These are phyloP conservation scores for Trichoderma hamatum DNA, from an alignment of 2,329 filamentous ascomycete species.

Conservation along the genomic window DNA sequence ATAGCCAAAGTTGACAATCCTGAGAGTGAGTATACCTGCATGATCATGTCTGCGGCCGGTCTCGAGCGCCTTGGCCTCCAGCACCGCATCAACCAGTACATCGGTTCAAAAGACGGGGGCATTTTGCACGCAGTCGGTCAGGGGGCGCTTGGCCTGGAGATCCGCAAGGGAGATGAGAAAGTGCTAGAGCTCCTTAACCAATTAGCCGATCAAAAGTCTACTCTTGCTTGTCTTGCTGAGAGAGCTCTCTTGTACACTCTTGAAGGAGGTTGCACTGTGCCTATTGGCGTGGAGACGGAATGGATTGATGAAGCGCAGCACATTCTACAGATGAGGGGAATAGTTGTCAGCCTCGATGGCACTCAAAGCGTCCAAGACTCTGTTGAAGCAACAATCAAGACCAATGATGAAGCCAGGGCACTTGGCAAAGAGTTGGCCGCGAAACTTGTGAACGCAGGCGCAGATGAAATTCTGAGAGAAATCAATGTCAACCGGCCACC, in stretches of 20 bases:
- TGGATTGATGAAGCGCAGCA: background rate
- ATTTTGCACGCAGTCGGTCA: conserved; percentile 21
- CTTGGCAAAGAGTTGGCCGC: conserved; percentile 18
- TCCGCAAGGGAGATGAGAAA: conserved; percentile 12
- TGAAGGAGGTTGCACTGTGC: conserved; percentile 12
- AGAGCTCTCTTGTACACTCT: conserved; percentile 15
- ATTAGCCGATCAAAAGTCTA: conserved; percentile 11
- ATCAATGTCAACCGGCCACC: conserved; percentile 14
- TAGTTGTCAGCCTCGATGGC: conserved; percentile 23
- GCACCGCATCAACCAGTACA: conserved; percentile 25
- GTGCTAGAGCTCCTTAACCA: background rate
- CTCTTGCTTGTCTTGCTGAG: conserved; percentile 22
- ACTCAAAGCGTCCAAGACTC: conserved; percentile 11
- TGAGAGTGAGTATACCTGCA: conserved; percentile 19
- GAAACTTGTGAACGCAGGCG: conserved; percentile 11
- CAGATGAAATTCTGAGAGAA: conserved; percentile 17
- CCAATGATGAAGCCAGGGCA: conserved; percentile 2
- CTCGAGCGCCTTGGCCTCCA: conserved; percentile 21
- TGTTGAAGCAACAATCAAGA: conserved; percentile 2
- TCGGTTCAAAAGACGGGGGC: conserved; percentile 20
- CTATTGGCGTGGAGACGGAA: conserved; percentile 24
- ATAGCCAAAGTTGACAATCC: conserved; percentile 16
- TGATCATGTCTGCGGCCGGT: conserved; percentile 24
- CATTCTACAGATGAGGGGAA: conserved; percentile 17
- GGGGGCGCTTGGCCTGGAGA: conserved; percentile 22